phyloP scores from a whole-genome alignment of 805 yeast species.

The Yamadazyma phyllophila region DNA sequence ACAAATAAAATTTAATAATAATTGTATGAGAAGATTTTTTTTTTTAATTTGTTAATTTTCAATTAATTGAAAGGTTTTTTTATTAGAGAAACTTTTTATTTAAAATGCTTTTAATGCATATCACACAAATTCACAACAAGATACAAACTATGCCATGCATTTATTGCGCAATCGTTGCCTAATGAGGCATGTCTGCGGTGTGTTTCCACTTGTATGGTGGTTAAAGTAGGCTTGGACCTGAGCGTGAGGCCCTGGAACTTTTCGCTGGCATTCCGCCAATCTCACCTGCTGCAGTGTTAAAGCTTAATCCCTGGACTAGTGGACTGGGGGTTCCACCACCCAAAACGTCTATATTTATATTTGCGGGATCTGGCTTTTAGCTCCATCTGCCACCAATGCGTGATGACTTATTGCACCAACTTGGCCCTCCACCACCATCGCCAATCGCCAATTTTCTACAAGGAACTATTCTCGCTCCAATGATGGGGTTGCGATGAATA shows the following conservation, averaged over 20 bases:
- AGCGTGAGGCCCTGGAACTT: neutral
- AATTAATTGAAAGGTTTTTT: neutral
- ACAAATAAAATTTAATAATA: slow-evolving; percentile 1
- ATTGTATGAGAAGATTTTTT: neutral
- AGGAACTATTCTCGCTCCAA: no score
- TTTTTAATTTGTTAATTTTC: neutral
- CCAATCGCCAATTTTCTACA: no score
- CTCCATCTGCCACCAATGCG: no score
- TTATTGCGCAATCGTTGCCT: neutral
- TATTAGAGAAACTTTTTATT: neutral
- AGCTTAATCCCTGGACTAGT: neutral
- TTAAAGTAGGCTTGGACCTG: neutral
- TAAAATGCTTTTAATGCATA: neutral
- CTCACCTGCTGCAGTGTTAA: slow-evolving; percentile 1
- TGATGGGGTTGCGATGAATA: no score
- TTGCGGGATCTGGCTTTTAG: no score
- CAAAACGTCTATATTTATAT: no score
- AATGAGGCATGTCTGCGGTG: neutral
- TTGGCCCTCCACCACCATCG: no score
- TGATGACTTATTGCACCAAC: no score
- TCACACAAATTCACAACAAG: neutral
- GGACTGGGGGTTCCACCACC: neutral
- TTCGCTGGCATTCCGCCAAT: neutral
- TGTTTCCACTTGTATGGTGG: neutral
- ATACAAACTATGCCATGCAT: neutral